These are phyloP conservation scores for Stevia rebaudiana DNA, from an alignment of 140 eudicot genomes.

Conservation along the genomic window DNA sequence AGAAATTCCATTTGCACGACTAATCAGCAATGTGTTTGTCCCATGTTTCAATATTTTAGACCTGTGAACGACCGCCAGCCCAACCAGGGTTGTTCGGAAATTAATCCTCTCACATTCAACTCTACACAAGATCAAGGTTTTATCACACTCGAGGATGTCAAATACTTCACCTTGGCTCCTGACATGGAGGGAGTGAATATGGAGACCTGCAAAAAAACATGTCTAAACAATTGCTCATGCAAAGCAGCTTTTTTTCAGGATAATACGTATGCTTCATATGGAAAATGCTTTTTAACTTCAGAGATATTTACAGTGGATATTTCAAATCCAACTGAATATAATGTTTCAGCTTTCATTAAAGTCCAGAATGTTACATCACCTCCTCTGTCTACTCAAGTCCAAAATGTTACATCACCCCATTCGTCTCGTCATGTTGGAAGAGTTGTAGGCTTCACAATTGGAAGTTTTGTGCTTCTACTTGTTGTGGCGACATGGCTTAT, in stretches of 20 bases:
- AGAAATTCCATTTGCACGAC: background rate
- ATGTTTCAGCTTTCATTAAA: too few relatives aligned
- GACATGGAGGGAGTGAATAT: background rate
- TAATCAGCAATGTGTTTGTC: background rate
- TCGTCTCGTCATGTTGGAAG: background rate
- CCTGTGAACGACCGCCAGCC: background rate
- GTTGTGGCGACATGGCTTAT: background rate
- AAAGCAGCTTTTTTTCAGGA: background rate
- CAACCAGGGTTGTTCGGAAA: background rate
- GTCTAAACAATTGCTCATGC: background rate
- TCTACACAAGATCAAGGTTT: background rate
- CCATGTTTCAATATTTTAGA: background rate
- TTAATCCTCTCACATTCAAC: background rate
- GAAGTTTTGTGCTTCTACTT: conserved; percentile 6
- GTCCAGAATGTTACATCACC: too few relatives aligned
- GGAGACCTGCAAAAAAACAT: background rate
- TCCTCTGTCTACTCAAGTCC: too few relatives aligned
- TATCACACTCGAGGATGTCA: background rate
- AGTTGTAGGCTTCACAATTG: background rate
- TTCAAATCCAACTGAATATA: background rate
- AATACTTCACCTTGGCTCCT: background rate
- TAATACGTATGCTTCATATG: background rate
- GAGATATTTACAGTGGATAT: background rate
- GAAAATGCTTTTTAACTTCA: background rate
- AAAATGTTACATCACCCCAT: background rate